Conservation (phyloP, 345 rosid genomes). For the Trapa incisa region DNA sequence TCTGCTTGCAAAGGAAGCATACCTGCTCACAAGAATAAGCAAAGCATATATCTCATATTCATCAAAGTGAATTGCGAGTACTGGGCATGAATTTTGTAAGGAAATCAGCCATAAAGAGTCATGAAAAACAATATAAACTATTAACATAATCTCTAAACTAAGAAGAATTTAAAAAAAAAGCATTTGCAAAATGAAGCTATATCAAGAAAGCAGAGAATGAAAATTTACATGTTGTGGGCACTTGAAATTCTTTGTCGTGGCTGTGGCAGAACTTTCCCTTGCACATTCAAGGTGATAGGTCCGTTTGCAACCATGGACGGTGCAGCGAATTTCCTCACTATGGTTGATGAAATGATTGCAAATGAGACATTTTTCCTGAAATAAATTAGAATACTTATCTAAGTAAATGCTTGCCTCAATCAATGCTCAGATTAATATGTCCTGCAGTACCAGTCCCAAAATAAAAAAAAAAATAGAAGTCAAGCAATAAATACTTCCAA, state of each 20-base stretch:
- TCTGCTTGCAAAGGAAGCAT: conserved; percentile 67
- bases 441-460: neutral
- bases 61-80: neutral
- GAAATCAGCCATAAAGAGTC: neutral
- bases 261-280: conserved; percentile 26
- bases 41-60: neutral
- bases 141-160: neutral
- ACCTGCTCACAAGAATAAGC: conserved; percentile 29
- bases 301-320: conserved; percentile 53
- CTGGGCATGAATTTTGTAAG: neutral
- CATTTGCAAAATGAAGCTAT: neutral
- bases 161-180: neutral
- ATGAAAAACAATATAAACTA: neutral
- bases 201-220: neutral
- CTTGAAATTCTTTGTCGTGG: conserved; percentile 40
- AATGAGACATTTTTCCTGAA: conserved; percentile 55
- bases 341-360: conserved; percentile 44
- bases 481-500: neutral
- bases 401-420: neutral
- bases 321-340: conserved; percentile 52
- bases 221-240: conserved; percentile 79
- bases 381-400: neutral
- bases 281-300: conserved; percentile 52
- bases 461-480: neutral
- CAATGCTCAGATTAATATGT: neutral